A percentile compares a stretch with the other conserved stretches of the same genome.
phyloP scores from a whole-genome alignment of 305 asterid species.

The Petunia hybrid region DNA sequence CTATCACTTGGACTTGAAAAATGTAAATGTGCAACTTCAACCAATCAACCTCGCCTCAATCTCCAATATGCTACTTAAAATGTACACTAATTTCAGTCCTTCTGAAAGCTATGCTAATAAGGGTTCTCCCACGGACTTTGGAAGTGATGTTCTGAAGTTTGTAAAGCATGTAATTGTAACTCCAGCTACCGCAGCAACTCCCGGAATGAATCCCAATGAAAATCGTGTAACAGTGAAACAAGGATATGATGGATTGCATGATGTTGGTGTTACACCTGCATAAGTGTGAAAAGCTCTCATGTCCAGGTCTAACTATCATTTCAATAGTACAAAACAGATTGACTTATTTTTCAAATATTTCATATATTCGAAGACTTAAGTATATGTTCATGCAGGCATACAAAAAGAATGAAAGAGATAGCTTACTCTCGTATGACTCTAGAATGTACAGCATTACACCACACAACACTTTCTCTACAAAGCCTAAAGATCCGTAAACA shows the following conservation, averaged over 20 bases:
- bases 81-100: background rate
- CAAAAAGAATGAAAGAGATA: background rate
- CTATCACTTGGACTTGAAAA: background rate
- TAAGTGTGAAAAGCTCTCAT: background rate
- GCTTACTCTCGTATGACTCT: conserved; percentile 27
- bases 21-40: background rate
- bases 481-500: conserved; percentile 29
- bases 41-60: background rate
- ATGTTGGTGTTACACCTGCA: conserved; percentile 24
- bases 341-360: too few species aligned
- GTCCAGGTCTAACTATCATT: background rate
- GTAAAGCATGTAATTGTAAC: conserved; percentile 15
- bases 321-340: background rate
- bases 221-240: conserved; percentile 31
- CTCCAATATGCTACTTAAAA: background rate
- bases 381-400: background rate
- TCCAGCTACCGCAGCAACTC: conserved; percentile 30
- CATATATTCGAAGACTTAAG: background rate
- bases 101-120: conserved; percentile 18
- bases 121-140: conserved; percentile 22
- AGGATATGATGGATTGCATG: conserved; percentile 27
- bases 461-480: conserved; percentile 32
- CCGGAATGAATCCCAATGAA: conserved; percentile 34
- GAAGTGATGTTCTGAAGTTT: conserved; percentile 23
- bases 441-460: conserved; percentile 28